phyloP scores from a whole-genome alignment of 1,284 basidiomycete genomes.

The Malassezia sp. region DNA sequence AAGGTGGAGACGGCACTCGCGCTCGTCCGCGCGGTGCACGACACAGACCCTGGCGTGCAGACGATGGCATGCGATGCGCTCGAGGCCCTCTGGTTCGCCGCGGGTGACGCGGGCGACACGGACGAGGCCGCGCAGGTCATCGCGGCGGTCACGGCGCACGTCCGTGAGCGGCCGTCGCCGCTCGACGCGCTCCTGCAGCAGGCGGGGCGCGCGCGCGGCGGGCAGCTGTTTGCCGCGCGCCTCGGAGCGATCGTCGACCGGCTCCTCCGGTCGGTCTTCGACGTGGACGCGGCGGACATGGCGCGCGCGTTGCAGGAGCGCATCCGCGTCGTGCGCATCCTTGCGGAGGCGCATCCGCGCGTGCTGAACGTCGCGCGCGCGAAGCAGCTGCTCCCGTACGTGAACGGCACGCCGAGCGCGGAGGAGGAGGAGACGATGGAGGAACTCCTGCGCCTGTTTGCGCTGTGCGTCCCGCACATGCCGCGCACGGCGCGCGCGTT shows the following conservation, averaged over 20 bases:
- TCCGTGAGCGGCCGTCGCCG: slow-evolving; percentile 68
- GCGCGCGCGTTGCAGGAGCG: slow-evolving; percentile 23
- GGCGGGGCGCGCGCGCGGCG: slow-evolving; percentile 3
- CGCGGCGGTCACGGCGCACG: slow-evolving; percentile 69
- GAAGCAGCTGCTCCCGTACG: slow-evolving; percentile 68
- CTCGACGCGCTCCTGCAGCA: slow-evolving; percentile 70
- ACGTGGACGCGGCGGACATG: slow-evolving; percentile 64
- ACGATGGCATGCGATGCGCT: slow-evolving; percentile 77
- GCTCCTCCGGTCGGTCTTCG: slow-evolving; percentile 73
- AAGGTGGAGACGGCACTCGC: slow-evolving; percentile 69
- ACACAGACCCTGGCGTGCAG: slow-evolving; percentile 79
- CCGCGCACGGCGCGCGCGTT: slow-evolving; percentile 54
- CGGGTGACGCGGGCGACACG: background rate
- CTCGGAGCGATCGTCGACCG: slow-evolving; percentile 68
- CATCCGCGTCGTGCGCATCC: slow-evolving; percentile 69
- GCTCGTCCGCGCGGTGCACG: slow-evolving; percentile 70
- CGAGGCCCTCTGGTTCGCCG: slow-evolving; percentile 73
- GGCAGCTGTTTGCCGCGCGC: slow-evolving; percentile 52
- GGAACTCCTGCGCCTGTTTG: slow-evolving; percentile 62
- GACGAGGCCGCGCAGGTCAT: slow-evolving; percentile 59
- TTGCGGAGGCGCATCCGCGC: slow-evolving; percentile 66
- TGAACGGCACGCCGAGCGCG: slow-evolving; percentile 64
- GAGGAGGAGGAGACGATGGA: slow-evolving; percentile 59
- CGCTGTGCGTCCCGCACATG: slow-evolving; percentile 70
- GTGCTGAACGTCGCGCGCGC: slow-evolving; percentile 70